These are phyloP conservation scores for Aspergillus niger DNA, from an alignment of 2,329 filamentous ascomycete species.

Conservation along the genomic window DNA sequence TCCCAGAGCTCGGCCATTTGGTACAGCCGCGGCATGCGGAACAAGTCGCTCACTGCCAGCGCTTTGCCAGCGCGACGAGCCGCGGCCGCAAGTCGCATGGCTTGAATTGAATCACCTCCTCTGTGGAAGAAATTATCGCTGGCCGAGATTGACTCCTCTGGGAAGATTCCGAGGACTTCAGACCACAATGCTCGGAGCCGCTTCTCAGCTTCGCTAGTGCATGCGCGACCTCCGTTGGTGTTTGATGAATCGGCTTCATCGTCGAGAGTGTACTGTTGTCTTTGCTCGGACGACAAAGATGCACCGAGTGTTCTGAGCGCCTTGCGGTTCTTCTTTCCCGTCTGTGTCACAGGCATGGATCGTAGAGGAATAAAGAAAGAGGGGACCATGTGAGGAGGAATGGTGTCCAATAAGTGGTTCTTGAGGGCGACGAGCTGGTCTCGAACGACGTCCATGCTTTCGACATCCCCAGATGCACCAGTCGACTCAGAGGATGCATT, in stretches of 20 bases:
- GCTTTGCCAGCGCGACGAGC: not conserved
- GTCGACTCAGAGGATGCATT: not conserved
- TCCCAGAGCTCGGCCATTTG: not conserved
- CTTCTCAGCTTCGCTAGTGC: not conserved
- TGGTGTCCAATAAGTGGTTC: not conserved
- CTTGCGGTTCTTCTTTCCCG: not conserved
- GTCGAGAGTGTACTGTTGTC: not conserved
- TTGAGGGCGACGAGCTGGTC: slow-evolving; percentile 17
- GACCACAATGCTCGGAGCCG: not conserved
- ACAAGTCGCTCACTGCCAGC: slow-evolving; percentile 7
- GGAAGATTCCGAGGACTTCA: slow-evolving; percentile 16
- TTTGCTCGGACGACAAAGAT: not conserved
- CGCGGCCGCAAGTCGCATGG: slow-evolving; percentile 13
- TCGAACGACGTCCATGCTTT: not conserved
- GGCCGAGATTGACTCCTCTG: slow-evolving; percentile 13
- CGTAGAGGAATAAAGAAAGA: not conserved
- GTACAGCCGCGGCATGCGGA: not conserved
- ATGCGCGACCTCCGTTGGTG: not conserved
- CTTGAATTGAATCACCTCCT: slow-evolving; percentile 31
- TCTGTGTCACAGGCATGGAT: not conserved
- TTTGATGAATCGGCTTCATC: not conserved
- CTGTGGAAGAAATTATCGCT: slow-evolving; percentile 30
- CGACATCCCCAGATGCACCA: not conserved
- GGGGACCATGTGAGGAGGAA: not conserved
- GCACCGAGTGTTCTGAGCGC: not conserved